These are phyloP conservation scores for Phytophthora pistaciae DNA, from an alignment of 352 stramenopile species.

Conservation along the genomic window DNA sequence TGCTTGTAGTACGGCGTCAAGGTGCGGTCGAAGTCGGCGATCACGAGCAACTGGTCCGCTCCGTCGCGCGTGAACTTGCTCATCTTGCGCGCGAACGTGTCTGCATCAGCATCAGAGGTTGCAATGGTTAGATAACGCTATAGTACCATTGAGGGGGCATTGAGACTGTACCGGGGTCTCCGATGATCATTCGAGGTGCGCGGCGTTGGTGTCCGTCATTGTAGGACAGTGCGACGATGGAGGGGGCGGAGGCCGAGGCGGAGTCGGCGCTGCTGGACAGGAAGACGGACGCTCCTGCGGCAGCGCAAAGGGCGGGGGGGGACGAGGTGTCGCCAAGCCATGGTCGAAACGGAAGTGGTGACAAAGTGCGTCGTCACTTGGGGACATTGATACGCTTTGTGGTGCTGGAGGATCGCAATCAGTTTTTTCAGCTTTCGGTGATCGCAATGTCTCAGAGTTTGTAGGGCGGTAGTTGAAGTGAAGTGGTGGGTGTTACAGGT, in stretches of 20 bases:
- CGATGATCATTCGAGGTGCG: constrained; percentile 31
- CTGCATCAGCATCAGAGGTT: constrained; percentile 28
- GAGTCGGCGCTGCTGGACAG: constrained; percentile 1
- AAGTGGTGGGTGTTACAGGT: background rate
- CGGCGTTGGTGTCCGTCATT: constrained; percentile 25
- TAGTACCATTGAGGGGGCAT: background rate
- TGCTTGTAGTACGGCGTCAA: constrained; percentile 63
- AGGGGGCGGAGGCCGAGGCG: constrained; percentile 1
- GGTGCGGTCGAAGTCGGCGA: constrained; percentile 83
- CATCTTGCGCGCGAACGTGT: constrained; percentile 77
- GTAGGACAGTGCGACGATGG: constrained; percentile 25
- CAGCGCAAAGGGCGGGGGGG: constrained; percentile 11
- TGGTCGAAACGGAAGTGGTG: constrained; percentile 13
- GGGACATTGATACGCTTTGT: constrained; percentile 4
- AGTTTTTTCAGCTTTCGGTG: constrained; percentile 7
- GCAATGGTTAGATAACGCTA: background rate
- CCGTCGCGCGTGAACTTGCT: constrained; percentile 77
- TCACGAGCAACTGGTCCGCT: constrained; percentile 68
- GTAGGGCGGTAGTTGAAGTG: background rate
- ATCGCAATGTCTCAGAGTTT: constrained; percentile 20
- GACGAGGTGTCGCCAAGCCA: constrained; percentile 22
- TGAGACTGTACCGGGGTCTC: constrained; percentile 23
- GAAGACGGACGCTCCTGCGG: constrained; percentile 11
- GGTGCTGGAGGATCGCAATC: background rate
- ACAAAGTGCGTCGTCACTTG: background rate